These are phyloP conservation scores for Aureobasidium subglaciale DNA, from an alignment of 2,329 filamentous ascomycete species.

Conservation along the genomic window DNA sequence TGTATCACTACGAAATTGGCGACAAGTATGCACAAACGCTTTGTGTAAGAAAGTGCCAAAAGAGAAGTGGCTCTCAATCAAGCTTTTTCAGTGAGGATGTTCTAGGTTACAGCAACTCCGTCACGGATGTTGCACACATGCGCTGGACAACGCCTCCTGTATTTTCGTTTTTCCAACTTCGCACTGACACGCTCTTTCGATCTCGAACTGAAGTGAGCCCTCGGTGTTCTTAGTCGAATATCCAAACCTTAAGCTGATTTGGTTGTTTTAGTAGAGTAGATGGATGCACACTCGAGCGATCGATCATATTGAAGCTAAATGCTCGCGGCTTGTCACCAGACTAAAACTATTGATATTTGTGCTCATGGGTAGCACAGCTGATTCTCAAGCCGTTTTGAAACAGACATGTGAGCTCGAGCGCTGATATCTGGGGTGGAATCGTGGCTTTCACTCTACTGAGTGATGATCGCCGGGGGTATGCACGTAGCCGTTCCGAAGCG, in stretches of 20 bases:
- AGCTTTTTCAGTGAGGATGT: too few species aligned
- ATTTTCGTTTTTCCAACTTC: too few species aligned
- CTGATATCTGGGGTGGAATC: slow-evolving; percentile 9
- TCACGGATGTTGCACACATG: background rate
- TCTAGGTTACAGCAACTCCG: too few species aligned
- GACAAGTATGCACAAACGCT: background rate
- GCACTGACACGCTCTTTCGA: too few species aligned
- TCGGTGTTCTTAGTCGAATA: background rate
- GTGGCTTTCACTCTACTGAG: slow-evolving; percentile 1
- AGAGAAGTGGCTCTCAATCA: too few species aligned
- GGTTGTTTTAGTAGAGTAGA: background rate
- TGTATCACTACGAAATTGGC: background rate
- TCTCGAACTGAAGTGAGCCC: background rate
- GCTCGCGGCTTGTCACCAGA: background rate
- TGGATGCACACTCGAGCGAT: slow-evolving; percentile 4
- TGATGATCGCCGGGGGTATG: slow-evolving; percentile 8
- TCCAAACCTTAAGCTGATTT: background rate
- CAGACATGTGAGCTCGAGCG: slow-evolving; percentile 7
- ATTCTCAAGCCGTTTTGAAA: background rate
- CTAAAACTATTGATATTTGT: background rate
- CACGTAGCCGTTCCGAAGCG: background rate
- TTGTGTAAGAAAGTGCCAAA: too few species aligned
- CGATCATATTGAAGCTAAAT: background rate
- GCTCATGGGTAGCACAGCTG: slow-evolving; percentile 12
- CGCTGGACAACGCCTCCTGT: too few species aligned